Base-by-base conservation (phyloP, 2,329 filamentous ascomycete species). In the Macrophomina tecta region DNA sequence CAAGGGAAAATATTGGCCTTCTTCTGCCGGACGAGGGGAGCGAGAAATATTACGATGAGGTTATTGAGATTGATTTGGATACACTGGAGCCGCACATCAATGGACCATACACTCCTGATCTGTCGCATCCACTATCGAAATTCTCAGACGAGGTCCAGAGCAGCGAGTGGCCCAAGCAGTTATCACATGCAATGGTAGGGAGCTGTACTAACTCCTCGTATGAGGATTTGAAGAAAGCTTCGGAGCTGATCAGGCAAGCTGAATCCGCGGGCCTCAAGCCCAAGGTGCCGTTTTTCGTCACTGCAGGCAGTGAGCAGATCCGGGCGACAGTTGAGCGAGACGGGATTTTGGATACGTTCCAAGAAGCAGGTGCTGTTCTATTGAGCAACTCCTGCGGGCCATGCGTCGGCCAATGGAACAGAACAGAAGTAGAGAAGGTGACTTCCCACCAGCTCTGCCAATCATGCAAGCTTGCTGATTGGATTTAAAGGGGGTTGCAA, bases 141-240 rank as follows among this genome's bases (percentile, higher is more conserved):
- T 72, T 78, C 36, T 74, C 72, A 38, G 40, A 69, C 8, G 71
- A 70, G 28, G 70, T 76, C 2, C 48, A 56, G 3, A 69, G 74
- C 12, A 76, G 70, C 42, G 69, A 72, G 4, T 79, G 76, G 77
- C 76, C 76, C 1, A 68, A 69, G 11, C 64, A 76, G 6, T 16
- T 78, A 5, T 74, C 73, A 64, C 71, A 72, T 38, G 72, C 71
- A 18, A 72, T 79, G 67, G 73, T 79, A 1, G 76, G 76, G 9
- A 76, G 73, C 46, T 79, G 77, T 60, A 78, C 77, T 7, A 79
- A 79, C 49, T 76, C 74, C 42, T 79, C 77, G 3, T 79, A 75
- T 45, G 76, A 79, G 63, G 77, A 79, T 36, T 69, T 79, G 5
- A 72, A 72, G 40, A 76, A 77, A 42, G 74, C 74, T 3, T 68